Conservation (phyloP, 495 filamentous ascomycete genomes). For the Hypomontagnella monticulosa region DNA sequence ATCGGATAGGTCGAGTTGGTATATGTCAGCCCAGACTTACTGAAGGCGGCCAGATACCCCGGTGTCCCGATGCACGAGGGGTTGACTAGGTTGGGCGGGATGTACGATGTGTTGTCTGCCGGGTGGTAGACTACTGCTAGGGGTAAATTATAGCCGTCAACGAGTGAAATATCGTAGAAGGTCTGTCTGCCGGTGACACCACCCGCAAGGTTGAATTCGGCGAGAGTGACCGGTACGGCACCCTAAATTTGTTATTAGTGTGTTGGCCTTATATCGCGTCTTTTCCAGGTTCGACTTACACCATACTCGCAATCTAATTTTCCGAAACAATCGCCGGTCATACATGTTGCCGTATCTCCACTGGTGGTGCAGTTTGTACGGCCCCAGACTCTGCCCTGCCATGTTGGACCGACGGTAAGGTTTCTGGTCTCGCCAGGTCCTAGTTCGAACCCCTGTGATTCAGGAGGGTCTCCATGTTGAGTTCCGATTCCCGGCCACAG, state of each 20-base stretch:
- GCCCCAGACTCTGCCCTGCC: constrained; percentile 84
- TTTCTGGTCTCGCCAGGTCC: constrained; percentile 56
- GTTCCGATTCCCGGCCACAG: constrained; percentile 78
- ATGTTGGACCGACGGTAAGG: constrained; percentile 70
- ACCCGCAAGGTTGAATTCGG: constrained; percentile 76
- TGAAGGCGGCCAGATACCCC: constrained; percentile 60
- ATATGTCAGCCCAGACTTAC: constrained; percentile 49
- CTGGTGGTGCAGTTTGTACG: constrained; percentile 83
- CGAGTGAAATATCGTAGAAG: constrained; percentile 85
- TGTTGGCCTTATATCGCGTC: neutral
- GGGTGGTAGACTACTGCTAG: constrained; percentile 71
- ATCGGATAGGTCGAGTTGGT: constrained; percentile 69
- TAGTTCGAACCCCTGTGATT: constrained; percentile 71
- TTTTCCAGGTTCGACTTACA: constrained; percentile 59
- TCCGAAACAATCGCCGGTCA: constrained; percentile 78
- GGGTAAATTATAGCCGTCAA: constrained; percentile 86
- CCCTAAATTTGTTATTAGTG: constrained; percentile 56
- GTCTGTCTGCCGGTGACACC: constrained; percentile 66
- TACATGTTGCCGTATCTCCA: constrained; percentile 66
- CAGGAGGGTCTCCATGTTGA: constrained; percentile 70
- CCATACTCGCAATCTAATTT: constrained; percentile 70
- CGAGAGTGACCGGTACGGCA: constrained; percentile 72
- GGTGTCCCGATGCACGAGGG: constrained; percentile 73
- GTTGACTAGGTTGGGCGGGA: constrained; percentile 79
- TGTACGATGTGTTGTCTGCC: constrained; percentile 61